Conservation (phyloP, 2,329 filamentous ascomycete species). For the Penicillium sp. region DNA sequence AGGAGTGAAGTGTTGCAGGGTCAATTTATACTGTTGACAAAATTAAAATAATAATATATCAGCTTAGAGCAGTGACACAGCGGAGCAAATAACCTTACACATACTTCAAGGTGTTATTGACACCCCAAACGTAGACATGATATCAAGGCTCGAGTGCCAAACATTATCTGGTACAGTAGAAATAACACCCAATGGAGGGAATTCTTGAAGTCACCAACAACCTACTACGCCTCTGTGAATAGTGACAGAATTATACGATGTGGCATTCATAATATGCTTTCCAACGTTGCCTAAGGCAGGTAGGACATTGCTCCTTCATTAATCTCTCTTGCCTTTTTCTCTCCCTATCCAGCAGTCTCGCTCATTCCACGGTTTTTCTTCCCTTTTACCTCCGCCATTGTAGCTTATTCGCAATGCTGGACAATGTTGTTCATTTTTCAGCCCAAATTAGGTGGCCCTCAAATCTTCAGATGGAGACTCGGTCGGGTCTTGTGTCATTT, state of each 20-base stretch:
- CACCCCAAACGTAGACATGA: neutral
- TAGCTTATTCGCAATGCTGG: too few species aligned
- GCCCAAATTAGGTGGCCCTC: too few species aligned
- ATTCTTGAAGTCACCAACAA: neutral
- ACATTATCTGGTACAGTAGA: neutral
- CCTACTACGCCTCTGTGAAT: neutral
- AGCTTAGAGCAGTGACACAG: neutral
- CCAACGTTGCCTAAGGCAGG: neutral
- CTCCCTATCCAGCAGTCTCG: neutral
- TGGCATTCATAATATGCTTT: neutral
- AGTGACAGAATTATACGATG: neutral
- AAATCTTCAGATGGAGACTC: too few species aligned
- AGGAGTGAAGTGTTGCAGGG: too few species aligned
- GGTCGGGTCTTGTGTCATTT: too few species aligned
- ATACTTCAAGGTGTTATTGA: neutral
- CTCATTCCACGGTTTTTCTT: too few species aligned
- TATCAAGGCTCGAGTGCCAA: neutral
- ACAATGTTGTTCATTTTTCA: too few species aligned
- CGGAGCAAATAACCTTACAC: neutral
- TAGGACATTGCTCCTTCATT: neutral
- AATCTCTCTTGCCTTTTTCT: neutral
- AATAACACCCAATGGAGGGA: neutral
- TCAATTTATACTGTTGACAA: neutral
- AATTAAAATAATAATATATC: neutral
- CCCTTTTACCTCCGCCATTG: too few species aligned